Evolutionary conservation across 345 rosid species (phyloP).

Genomic region (Gossypioides kirkii): DNA sequence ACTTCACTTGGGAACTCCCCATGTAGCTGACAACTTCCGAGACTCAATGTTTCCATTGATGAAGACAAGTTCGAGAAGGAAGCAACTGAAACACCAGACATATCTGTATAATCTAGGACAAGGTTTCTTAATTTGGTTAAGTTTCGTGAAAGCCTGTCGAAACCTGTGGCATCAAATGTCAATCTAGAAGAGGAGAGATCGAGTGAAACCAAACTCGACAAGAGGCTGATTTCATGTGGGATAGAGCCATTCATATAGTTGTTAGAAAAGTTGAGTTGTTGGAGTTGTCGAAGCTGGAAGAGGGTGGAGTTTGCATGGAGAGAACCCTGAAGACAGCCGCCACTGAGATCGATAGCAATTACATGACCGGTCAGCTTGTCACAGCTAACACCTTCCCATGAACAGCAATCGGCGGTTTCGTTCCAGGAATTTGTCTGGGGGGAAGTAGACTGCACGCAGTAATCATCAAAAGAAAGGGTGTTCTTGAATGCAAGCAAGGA

Average conservation of each 20-base stretch:
- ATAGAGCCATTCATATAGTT: conserved; percentile 19
- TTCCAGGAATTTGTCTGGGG: conserved; percentile 17
- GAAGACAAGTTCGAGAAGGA: conserved; percentile 16
- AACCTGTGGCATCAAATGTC: not conserved
- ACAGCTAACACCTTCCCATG: conserved; percentile 27
- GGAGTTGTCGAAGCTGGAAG: conserved; percentile 23
- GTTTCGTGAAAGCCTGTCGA: conserved; percentile 11
- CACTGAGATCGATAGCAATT: conserved; percentile 18
- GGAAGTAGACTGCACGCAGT: not conserved
- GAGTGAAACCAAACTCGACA: conserved; percentile 11
- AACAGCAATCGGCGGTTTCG: conserved; percentile 25
- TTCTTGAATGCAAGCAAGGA: conserved; percentile 7
- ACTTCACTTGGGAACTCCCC: conserved; percentile 18
- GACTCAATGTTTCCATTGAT: conserved; percentile 10
- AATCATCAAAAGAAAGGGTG: not conserved
- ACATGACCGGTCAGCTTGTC: conserved; percentile 4
- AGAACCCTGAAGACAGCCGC: not conserved
- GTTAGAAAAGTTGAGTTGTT: conserved; percentile 20
- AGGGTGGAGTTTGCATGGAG: conserved; percentile 3
- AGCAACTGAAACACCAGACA: not conserved
- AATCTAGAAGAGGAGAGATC: not conserved
- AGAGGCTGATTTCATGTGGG: conserved; percentile 9
- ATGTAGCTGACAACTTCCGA: rapidly evolving
- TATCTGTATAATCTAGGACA: not conserved
- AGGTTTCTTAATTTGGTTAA: conserved; percentile 13